phyloP scores from a whole-genome alignment of 2,329 filamentous ascomycete genomes.

The Aspergillus vadensis region DNA sequence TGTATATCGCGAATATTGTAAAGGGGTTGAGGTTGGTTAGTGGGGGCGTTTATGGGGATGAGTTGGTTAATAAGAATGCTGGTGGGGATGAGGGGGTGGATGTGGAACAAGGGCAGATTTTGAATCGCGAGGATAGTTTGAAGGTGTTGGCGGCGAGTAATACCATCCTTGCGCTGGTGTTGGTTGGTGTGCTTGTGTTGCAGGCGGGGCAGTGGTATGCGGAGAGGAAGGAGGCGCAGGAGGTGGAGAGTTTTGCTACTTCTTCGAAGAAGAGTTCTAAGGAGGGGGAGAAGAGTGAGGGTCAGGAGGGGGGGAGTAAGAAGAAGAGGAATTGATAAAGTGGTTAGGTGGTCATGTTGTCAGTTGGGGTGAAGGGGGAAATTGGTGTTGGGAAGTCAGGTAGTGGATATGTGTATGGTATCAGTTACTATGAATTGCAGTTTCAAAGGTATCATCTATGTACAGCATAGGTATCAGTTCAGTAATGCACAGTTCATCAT shows the following conservation, averaged over 20 bases:
- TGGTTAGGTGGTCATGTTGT: no score
- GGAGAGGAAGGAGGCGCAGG: conserved; percentile 85
- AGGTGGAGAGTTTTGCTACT: conserved; percentile 61
- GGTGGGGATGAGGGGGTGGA: neutral
- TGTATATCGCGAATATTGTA: conserved; percentile 95
- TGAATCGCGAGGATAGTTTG: conserved; percentile 84
- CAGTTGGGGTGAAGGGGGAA: no score
- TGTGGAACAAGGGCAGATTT: conserved; percentile 64
- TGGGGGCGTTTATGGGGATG: conserved; percentile 65
- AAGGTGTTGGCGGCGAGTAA: conserved; percentile 92
- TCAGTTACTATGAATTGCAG: neutral
- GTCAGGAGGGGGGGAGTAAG: conserved; percentile 36
- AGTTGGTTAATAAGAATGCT: conserved; percentile 29
- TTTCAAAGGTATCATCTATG: neutral
- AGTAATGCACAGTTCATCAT: neutral
- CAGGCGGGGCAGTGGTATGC: conserved; percentile 99
- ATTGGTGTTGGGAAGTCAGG: conserved; percentile 3
- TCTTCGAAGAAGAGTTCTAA: conserved; percentile 48
- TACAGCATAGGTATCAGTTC: neutral
- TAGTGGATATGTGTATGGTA: conserved; percentile 10
- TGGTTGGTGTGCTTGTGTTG: conserved; percentile 87
- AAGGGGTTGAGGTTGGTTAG: conserved; percentile 87
- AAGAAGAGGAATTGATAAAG: conserved; percentile 4
- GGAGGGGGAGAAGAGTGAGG: neutral
- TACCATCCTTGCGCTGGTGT: conserved; percentile 88